These are phyloP conservation scores for Phylloporus rhodoxanthus DNA, from an alignment of 768 basidiomycete genomes.

Conservation along the genomic window DNA sequence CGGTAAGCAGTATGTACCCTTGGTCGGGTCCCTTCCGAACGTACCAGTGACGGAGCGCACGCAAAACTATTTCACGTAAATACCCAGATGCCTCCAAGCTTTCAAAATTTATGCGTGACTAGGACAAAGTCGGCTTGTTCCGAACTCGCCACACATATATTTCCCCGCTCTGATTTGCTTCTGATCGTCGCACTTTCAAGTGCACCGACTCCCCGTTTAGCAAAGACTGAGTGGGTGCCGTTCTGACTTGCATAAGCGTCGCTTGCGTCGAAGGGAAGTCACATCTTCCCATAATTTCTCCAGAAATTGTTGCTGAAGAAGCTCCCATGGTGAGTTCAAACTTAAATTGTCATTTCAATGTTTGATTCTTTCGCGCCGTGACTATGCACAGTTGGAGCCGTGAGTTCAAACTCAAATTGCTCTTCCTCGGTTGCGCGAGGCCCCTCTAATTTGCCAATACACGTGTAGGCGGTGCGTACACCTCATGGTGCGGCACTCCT, in stretches of 20 bases:
- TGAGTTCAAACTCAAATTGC: slow-evolving; percentile 3
- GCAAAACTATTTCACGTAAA: slow-evolving; percentile 5
- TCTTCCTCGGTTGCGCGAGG: background rate
- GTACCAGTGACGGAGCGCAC: background rate
- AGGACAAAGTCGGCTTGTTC: background rate
- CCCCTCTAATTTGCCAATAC: background rate
- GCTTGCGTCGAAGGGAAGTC: slow-evolving; percentile 6
- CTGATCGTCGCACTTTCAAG: slow-evolving; percentile 8
- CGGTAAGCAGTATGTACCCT: background rate
- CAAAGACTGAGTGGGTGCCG: background rate
- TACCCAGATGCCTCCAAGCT: background rate
- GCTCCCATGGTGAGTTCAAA: background rate
- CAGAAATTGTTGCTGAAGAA: background rate
- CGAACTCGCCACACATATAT: background rate
- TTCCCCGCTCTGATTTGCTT: slow-evolving; percentile 4
- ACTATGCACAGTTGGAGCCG: background rate
- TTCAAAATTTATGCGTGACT: background rate
- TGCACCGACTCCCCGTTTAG: background rate
- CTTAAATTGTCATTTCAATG: slow-evolving; percentile 1
- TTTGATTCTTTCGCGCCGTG: background rate
- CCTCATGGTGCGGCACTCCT: slow-evolving; percentile 11
- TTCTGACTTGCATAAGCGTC: slow-evolving; percentile 13
- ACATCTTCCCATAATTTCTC: slow-evolving; percentile 2
- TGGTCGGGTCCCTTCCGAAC: background rate
- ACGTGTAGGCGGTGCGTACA: slow-evolving; percentile 13